Percentiles rank a stretch among this genome's conserved stretches.
Evolutionary conservation across 257 asterid species (phyloP).

Genomic region (Petunia axillaris): DNA sequence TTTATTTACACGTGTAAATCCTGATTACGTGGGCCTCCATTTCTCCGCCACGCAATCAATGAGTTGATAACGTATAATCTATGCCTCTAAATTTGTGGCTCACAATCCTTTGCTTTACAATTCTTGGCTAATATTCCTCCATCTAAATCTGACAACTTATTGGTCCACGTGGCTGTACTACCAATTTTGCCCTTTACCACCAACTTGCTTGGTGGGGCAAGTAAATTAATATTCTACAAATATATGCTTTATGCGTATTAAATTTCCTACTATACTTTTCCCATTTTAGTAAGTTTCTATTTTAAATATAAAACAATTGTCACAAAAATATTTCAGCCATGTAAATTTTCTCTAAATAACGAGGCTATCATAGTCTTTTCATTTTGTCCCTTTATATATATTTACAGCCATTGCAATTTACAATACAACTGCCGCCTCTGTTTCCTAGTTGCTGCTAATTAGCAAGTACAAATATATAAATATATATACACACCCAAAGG

Average conservation of each 20-base stretch:
- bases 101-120: background rate
- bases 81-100: constrained; percentile 9
- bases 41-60: background rate
- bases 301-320: too few relatives aligned
- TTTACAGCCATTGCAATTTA: constrained; percentile 20
- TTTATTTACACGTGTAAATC: background rate
- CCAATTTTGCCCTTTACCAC: background rate
- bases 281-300: too few relatives aligned
- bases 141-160: background rate
- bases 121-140: constrained; percentile 10
- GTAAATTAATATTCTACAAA: background rate
- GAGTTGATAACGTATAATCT: background rate
- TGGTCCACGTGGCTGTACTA: background rate
- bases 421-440: constrained; percentile 8
- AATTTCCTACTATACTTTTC: too few relatives aligned
- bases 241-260: background rate
- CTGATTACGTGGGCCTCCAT: background rate
- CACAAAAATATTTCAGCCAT: background rate
- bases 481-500: background rate
- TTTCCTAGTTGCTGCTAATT: background rate
- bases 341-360: background rate
- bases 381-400: background rate
- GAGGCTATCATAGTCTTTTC: background rate
- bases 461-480: background rate
- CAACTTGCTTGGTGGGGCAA: background rate